A percentile compares a stretch with the other conserved stretches of the same genome.
Conservation (phyloP, 2,329 filamentous ascomycete species). For the Elsinoe fawcettii region DNA sequence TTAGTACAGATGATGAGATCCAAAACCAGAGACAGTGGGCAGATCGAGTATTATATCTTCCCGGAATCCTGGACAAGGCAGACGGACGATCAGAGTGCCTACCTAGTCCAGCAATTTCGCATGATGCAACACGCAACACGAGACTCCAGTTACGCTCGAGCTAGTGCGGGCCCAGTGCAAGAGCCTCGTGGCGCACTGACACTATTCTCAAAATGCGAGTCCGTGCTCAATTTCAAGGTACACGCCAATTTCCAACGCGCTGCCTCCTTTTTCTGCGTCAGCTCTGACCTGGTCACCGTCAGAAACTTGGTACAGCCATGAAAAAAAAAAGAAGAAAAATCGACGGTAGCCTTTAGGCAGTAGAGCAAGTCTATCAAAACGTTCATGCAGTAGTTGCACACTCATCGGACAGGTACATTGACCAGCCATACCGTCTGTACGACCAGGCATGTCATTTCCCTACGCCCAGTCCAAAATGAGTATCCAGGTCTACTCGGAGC, state of each 20-base stretch:
- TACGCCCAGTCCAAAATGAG: neutral
- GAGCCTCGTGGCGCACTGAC: constrained; percentile 12
- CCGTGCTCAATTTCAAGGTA: neutral
- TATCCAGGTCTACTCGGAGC: neutral
- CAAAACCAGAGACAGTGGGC: constrained; percentile 9
- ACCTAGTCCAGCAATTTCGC: constrained; percentile 11
- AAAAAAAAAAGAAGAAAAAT: neutral
- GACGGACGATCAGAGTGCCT: neutral
- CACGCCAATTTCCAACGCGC: neutral
- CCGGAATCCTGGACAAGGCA: constrained; percentile 9
- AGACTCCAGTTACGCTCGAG: too few relatives aligned
- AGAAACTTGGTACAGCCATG: neutral
- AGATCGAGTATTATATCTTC: constrained; percentile 15
- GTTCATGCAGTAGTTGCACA: neutral
- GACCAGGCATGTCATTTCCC: neutral
- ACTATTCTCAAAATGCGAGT: too few relatives aligned
- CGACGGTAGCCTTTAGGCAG: neutral
- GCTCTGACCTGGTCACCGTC: too few relatives aligned
- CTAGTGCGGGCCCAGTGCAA: constrained; percentile 7
- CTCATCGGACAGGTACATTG: neutral
- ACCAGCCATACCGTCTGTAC: too few relatives aligned
- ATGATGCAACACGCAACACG: constrained; percentile 16
- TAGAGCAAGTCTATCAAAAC: constrained; percentile 2
- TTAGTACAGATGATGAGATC: neutral
- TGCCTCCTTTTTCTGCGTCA: neutral